Conservation (phyloP, 192 early-diverging fungal species). For the Coemansia sp. region DNA sequence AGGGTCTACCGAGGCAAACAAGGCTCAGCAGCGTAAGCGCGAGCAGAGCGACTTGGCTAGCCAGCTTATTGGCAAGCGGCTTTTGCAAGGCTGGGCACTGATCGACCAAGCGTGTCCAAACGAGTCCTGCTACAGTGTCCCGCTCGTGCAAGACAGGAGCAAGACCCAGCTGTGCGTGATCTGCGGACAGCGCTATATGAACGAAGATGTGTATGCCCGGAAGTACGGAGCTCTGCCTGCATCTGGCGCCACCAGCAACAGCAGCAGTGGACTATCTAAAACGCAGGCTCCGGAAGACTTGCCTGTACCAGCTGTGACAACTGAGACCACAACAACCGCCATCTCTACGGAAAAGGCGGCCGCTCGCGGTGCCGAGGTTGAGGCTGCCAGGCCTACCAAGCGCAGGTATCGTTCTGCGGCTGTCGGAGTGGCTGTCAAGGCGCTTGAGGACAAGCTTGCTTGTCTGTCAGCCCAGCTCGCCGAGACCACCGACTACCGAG, state of each 20-base stretch:
- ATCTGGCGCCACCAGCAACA: background rate
- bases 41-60: slow-evolving; percentile 42
- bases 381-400: background rate
- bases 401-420: background rate
- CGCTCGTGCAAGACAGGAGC: slow-evolving; percentile 31
- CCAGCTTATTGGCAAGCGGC: slow-evolving; percentile 35
- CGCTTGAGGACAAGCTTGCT: slow-evolving; percentile 22
- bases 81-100: slow-evolving; percentile 47
- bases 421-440: slow-evolving; percentile 9
- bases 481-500: slow-evolving; percentile 10
- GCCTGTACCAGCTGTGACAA: background rate
- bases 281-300: background rate
- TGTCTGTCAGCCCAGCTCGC: slow-evolving; percentile 19
- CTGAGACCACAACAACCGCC: background rate
- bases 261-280: background rate
- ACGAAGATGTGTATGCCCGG: slow-evolving; percentile 26
- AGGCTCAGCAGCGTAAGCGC: slow-evolving; percentile 5
- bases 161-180: slow-evolving; percentile 38
- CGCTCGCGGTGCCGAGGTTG: background rate
- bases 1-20: background rate
- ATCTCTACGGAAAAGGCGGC: background rate
- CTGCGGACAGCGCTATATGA: slow-evolving; percentile 38
- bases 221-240: slow-evolving; percentile 20
- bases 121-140: slow-evolving; percentile 24
- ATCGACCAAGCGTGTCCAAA: slow-evolving; percentile 37